Conservation (phyloP, 73 alveolate genomes). For the Durusdinium trenchii region DNA sequence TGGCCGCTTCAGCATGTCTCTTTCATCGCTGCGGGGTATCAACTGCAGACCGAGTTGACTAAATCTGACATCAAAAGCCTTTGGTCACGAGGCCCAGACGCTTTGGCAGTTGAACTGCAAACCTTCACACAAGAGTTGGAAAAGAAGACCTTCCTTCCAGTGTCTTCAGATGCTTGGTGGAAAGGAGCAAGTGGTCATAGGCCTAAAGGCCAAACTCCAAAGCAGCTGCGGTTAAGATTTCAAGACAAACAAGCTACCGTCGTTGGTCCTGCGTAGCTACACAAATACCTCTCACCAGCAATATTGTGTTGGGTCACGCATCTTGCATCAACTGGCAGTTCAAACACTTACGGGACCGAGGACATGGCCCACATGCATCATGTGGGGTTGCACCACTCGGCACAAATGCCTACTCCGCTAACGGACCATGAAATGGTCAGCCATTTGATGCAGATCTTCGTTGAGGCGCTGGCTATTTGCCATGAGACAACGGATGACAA, state of each 20-base stretch:
- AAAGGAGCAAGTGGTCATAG: not conserved
- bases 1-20: too few relatives aligned
- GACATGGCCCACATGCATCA: constrained; percentile 69
- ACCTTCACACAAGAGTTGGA: constrained; percentile 73
- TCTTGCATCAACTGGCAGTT: too few relatives aligned
- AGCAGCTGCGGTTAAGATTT: too few relatives aligned
- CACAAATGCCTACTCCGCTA: not conserved
- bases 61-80: not conserved
- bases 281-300: too few relatives aligned
- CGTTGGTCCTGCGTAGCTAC: too few relatives aligned
- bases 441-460: constrained; percentile 82
- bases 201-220: too few relatives aligned
- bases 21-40: too few relatives aligned
- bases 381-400: constrained; percentile 67
- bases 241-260: too few relatives aligned
- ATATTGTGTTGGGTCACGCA: too few relatives aligned
- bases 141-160: constrained; percentile 81
- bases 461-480: constrained; percentile 62
- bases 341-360: not conserved
- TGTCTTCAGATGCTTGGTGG: constrained; percentile 19
- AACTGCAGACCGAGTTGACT: too few relatives aligned
- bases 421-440: constrained; percentile 74
- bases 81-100: constrained; percentile 29
- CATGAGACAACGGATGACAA: too few relatives aligned
- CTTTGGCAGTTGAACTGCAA: constrained; percentile 48